A percentile compares a stretch with the other conserved stretches of the same genome.
Conservation (phyloP, 352 stramenopile species). For the Phytophthora hybrid region DNA sequence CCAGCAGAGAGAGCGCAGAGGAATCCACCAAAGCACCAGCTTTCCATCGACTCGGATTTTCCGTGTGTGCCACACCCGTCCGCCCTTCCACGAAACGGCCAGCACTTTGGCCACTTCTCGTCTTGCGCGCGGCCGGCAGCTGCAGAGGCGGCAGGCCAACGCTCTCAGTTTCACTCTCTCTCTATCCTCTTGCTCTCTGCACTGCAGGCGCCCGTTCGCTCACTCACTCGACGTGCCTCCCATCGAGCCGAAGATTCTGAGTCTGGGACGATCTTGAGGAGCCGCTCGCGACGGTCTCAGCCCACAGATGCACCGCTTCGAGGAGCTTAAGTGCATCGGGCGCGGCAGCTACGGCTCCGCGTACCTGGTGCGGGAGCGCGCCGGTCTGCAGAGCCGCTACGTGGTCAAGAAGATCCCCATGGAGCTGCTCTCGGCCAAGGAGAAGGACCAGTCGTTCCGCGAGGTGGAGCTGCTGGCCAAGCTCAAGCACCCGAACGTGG, state of each 20-base stretch:
- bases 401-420: slow-evolving; percentile 91
- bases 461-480: slow-evolving; percentile 92
- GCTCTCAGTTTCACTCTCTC: background rate
- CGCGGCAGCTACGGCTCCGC: slow-evolving; percentile 81
- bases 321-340: slow-evolving; percentile 80
- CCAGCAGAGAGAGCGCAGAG: background rate
- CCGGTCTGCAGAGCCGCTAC: slow-evolving; percentile 49
- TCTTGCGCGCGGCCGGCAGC: background rate
- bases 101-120: background rate
- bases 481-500: slow-evolving; percentile 94
- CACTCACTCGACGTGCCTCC: too few species aligned
- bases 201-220: too few species aligned
- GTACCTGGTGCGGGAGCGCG: slow-evolving; percentile 63
- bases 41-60: background rate
- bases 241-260: slow-evolving; percentile 3
- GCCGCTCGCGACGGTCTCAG: slow-evolving; percentile 14
- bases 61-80: background rate
- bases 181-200: background rate
- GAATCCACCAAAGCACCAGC: background rate
- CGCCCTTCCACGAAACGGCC: background rate
- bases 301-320: slow-evolving; percentile 71
- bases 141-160: too few species aligned
- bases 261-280: slow-evolving; percentile 26
- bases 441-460: slow-evolving; percentile 80
- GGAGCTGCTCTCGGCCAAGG: slow-evolving; percentile 79